phyloP scores from a whole-genome alignment of 2,329 filamentous ascomycete species.

The Neofusicoccum parvum region DNA sequence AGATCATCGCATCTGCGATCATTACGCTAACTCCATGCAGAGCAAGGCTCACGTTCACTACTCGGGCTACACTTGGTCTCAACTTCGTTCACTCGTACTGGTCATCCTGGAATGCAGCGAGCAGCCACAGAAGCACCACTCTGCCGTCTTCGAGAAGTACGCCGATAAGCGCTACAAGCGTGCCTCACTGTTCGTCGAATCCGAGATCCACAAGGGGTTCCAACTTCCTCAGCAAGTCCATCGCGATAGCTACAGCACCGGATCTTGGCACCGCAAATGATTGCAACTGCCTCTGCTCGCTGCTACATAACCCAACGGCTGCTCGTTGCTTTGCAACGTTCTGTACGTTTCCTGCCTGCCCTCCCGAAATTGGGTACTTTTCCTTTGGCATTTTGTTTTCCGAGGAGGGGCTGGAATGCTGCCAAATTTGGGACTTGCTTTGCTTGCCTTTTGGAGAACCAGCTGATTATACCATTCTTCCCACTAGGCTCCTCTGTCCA shows the following conservation, averaged over 20 bases:
- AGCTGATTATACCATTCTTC: slow-evolving; percentile 9
- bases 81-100: slow-evolving; percentile 75
- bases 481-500: neutral
- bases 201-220: slow-evolving; percentile 67
- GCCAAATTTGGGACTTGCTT: neutral
- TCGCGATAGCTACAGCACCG: slow-evolving; percentile 27
- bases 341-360: neutral
- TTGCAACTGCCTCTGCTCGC: neutral
- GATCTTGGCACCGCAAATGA: slow-evolving; percentile 10
- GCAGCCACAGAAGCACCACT: slow-evolving; percentile 77
- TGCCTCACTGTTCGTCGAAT: slow-evolving; percentile 77
- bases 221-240: slow-evolving; percentile 45
- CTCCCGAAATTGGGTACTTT: neutral
- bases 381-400: slow-evolving; percentile 6
- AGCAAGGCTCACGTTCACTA: slow-evolving; percentile 84
- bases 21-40: slow-evolving; percentile 53
- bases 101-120: slow-evolving; percentile 89
- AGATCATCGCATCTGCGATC: neutral
- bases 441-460: neutral
- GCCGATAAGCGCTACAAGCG: slow-evolving; percentile 83
- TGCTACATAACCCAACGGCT: neutral
- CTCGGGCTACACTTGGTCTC: slow-evolving; percentile 86
- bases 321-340: neutral
- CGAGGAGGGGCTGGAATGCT: neutral
- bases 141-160: slow-evolving; percentile 90